phyloP scores from a whole-genome alignment of 2,329 filamentous ascomycete genomes.

The Macrophomina tecta region DNA sequence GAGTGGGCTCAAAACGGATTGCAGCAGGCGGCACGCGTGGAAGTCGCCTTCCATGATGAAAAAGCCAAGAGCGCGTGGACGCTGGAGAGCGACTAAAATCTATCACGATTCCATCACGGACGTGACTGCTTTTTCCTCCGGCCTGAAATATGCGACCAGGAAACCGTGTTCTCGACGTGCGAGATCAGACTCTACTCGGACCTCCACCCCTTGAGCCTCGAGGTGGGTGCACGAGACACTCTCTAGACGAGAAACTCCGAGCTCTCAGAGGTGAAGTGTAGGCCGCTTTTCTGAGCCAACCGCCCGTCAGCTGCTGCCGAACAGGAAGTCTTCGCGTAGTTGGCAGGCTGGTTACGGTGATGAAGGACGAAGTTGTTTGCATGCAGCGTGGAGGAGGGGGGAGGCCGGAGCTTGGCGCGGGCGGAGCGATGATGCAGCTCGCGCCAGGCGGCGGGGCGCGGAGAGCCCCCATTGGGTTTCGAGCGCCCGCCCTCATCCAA shows the following conservation, averaged over 20 bases:
- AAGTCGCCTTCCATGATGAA: conserved; percentile 20
- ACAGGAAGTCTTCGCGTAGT: not conserved
- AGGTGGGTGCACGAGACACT: conserved; percentile 15
- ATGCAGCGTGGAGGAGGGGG: not conserved
- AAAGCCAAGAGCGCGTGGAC: conserved; percentile 14
- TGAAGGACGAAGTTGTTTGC: not conserved
- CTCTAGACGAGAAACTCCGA: not conserved
- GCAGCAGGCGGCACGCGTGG: conserved; percentile 4
- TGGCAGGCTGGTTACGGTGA: not conserved
- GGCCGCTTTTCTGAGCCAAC: not conserved
- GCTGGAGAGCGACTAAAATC: not conserved
- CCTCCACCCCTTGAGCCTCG: conserved; percentile 19
- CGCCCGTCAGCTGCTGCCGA: not conserved
- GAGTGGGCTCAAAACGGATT: not conserved
- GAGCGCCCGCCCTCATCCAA: conserved; percentile 26
- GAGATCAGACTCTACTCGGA: conserved; percentile 1
- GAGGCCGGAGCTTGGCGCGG: conserved; percentile 23
- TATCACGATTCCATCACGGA: not conserved
- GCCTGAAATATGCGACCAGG: not conserved
- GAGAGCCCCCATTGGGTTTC: conserved; percentile 26
- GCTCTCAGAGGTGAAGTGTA: not conserved
- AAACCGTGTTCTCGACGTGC: not conserved
- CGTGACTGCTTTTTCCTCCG: not conserved
- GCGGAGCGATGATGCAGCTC: conserved; percentile 25
- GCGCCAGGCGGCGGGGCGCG: conserved; percentile 21